A percentile compares a stretch with the other conserved stretches of the same genome.
phyloP scores from a whole-genome alignment of 2,329 filamentous ascomycete species.

The Venturia carpophila region DNA sequence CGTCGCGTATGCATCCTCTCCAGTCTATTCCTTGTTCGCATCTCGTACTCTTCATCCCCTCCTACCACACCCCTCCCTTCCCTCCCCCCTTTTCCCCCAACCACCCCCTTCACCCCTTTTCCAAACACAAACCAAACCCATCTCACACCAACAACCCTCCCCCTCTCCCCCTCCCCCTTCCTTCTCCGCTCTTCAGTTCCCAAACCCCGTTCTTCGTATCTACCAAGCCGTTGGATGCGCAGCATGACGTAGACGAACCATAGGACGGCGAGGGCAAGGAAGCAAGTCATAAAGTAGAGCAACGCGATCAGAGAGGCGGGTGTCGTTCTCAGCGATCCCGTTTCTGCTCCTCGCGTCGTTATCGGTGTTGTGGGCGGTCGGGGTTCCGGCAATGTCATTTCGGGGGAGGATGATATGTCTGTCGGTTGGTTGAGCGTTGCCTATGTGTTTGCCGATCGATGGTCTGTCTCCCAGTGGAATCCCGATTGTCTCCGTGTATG shows the following conservation, averaged over 20 bases:
- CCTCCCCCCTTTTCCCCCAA: neutral
- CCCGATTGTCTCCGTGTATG: too few relatives aligned
- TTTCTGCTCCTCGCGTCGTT: too few relatives aligned
- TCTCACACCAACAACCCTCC: neutral
- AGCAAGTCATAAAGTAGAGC: neutral
- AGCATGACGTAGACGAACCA: neutral
- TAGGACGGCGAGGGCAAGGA: neutral
- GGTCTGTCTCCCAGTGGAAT: too few relatives aligned
- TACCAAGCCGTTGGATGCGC: neutral
- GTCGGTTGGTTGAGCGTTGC: too few relatives aligned
- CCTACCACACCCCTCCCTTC: neutral
- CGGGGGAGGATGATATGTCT: too few relatives aligned
- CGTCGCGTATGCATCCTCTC: slow-evolving; percentile 9
- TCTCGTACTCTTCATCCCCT: neutral
- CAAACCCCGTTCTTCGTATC: neutral
- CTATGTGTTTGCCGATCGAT: too few relatives aligned
- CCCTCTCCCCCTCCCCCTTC: neutral
- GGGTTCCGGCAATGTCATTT: too few relatives aligned
- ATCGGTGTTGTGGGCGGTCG: too few relatives aligned
- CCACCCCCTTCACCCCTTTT: neutral
- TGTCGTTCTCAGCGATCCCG: neutral
- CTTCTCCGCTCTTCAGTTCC: neutral
- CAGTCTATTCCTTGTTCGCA: neutral
- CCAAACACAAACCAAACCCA: neutral
- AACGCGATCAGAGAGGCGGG: neutral